Percentiles rank a stretch among this genome's conserved stretches.
Evolutionary conservation across 2,329 filamentous ascomycete genomes (phyloP).

Genomic region (Shiraia sp.): DNA sequence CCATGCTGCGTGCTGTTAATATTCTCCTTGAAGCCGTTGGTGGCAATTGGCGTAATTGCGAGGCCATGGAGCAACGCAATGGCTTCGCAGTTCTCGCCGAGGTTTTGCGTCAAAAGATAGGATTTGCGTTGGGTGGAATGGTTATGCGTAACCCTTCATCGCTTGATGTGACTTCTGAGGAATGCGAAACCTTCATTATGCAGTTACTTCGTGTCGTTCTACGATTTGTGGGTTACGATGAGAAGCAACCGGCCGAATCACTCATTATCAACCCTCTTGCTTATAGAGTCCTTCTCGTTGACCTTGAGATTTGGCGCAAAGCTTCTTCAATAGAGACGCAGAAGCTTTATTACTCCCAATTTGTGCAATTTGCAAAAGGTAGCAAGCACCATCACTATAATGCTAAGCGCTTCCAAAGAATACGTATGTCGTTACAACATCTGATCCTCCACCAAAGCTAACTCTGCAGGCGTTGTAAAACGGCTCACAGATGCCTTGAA

Average conservation of each 20-base stretch:
- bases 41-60: conserved; percentile 95
- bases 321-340: conserved; percentile 73
- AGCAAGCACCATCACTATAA: conserved; percentile 96
- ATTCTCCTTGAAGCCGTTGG: conserved; percentile 84
- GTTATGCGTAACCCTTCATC: conserved; percentile 54
- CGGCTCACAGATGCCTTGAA: conserved; percentile 89
- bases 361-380: conserved; percentile 81
- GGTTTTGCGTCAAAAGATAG: conserved; percentile 81
- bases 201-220: conserved; percentile 77
- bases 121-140: conserved; percentile 49
- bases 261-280: conserved; percentile 95
- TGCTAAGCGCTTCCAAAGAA: conserved; percentile 79
- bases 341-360: conserved; percentile 90
- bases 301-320: conserved; percentile 90
- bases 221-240: conserved; percentile 86
- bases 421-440: conserved; percentile 68
- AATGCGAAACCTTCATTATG: conserved; percentile 57
- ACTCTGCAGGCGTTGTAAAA: conserved; percentile 76
- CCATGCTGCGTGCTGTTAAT: conserved; percentile 75
- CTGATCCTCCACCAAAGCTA: conserved; percentile 13
- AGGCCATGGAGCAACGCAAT: conserved; percentile 95
- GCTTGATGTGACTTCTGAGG: conserved; percentile 37
- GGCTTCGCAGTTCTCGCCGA: conserved; percentile 88
- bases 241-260: conserved; percentile 77
- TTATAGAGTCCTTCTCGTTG: conserved; percentile 88